Conservation (phyloP, 139 green algal genomes). For the Edaphochlamys debaryana region DNA sequence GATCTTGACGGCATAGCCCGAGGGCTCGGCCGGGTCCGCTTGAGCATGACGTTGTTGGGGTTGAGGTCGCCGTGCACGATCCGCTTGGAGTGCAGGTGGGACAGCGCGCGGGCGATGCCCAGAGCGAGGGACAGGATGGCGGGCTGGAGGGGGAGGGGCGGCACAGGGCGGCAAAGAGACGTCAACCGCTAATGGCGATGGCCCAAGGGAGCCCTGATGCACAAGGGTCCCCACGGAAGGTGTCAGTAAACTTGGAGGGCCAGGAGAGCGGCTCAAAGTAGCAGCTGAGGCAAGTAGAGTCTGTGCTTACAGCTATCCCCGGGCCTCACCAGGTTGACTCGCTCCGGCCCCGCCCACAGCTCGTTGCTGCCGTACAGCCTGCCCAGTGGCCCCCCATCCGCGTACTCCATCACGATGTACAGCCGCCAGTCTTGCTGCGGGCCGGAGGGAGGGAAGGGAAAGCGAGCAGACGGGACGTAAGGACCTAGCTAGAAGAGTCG, state of each 20-base stretch:
- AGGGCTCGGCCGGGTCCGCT: constrained; percentile 11
- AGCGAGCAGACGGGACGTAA: too few relatives aligned
- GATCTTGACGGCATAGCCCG: constrained; percentile 19
- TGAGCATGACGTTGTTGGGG: constrained; percentile 48
- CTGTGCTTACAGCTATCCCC: too few relatives aligned
- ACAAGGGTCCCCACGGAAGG: too few relatives aligned
- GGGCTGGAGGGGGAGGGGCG: background rate
- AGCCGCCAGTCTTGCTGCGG: constrained; percentile 57
- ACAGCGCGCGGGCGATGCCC: constrained; percentile 47
- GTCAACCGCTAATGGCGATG: background rate
- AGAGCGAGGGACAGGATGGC: constrained; percentile 10
- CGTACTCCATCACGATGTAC: constrained; percentile 59
- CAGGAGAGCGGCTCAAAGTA: too few relatives aligned
- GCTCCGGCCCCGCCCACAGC: background rate
- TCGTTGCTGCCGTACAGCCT: background rate
- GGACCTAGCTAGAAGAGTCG: too few relatives aligned
- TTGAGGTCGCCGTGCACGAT: constrained; percentile 65
- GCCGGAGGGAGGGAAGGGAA: too few relatives aligned
- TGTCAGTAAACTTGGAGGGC: too few relatives aligned
- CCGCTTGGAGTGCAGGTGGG: constrained; percentile 62
- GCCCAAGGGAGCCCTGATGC: too few relatives aligned
- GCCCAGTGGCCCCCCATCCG: constrained; percentile 15
- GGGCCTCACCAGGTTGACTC: background rate
- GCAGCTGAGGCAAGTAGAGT: too few relatives aligned
- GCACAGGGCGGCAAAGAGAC: too few relatives aligned